A percentile compares a stretch with the other conserved stretches of the same genome.
These are phyloP conservation scores for Saccharomycopsis fermentans DNA, from an alignment of 805 yeast genomes.

Conservation along the genomic window DNA sequence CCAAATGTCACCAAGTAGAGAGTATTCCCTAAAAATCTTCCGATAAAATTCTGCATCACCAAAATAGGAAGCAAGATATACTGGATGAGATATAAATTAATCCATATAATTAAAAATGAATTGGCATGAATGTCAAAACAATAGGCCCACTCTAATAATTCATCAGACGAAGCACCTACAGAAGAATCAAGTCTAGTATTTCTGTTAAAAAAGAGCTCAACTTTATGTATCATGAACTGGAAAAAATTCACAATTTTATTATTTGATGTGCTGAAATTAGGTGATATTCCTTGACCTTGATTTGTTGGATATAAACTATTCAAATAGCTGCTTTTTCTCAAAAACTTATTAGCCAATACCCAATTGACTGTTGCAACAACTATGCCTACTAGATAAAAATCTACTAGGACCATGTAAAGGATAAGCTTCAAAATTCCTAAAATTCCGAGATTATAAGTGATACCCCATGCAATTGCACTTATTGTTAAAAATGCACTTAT, in stretches of 20 bases:
- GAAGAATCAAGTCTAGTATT: conserved; percentile 21
- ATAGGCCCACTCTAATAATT: conserved; percentile 77
- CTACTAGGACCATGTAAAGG: conserved; percentile 75
- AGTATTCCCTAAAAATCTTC: conserved; percentile 68
- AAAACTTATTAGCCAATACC: conserved; percentile 57
- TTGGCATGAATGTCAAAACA: conserved; percentile 93
- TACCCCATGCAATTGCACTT: conserved; percentile 86
- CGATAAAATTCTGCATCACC: conserved; percentile 51
- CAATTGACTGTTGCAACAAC: conserved; percentile 64
- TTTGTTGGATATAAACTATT: not conserved
- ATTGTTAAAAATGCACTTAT: conserved; percentile 55
- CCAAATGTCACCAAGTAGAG: conserved; percentile 64
- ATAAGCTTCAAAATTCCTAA: conserved; percentile 55
- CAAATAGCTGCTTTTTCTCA: conserved; percentile 32
- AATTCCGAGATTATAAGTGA: conserved; percentile 61
- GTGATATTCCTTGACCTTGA: not conserved
- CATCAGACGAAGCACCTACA: conserved; percentile 23
- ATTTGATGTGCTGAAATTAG: not conserved
- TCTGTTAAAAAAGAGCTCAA: conserved; percentile 1
- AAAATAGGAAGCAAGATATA: conserved; percentile 66
- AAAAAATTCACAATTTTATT: not conserved
- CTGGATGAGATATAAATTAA: conserved; percentile 61
- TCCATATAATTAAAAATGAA: conserved; percentile 75
- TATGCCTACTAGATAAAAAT: conserved; percentile 63
- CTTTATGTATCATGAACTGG: not conserved